Percentiles rank a stretch among this genome's conserved stretches.
These are phyloP conservation scores for Solanum peruvianum DNA, from an alignment of 257 asterid genomes.

Conservation along the genomic window DNA sequence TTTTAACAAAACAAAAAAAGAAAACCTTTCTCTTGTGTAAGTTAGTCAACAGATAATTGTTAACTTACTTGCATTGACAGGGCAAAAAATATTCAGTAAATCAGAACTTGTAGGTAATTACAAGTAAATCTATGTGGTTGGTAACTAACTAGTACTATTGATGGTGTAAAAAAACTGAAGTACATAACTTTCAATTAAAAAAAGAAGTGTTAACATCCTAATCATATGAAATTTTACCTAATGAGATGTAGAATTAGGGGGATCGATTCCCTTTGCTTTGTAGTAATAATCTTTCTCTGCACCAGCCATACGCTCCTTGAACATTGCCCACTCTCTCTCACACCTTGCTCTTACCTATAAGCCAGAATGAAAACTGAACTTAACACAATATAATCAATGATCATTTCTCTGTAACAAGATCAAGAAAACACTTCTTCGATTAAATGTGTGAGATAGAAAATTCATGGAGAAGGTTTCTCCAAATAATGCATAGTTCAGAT, in stretches of 20 bases:
- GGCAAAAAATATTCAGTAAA: not conserved
- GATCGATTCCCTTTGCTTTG: conserved; percentile 42
- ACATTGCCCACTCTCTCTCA: conserved; percentile 60
- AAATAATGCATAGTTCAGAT: not conserved
- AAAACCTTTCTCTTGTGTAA: not conserved
- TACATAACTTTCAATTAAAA: not conserved
- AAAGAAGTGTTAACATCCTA: not conserved
- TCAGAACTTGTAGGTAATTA: not conserved
- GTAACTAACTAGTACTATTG: not conserved
- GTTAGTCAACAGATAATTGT: not conserved
- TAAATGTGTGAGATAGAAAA: not conserved
- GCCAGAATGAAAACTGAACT: not conserved
- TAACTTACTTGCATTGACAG: not conserved
- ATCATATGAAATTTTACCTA: conserved; percentile 3
- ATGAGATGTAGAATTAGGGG: conserved; percentile 39
- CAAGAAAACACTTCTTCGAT: not conserved
- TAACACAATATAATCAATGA: not conserved
- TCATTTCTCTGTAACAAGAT: not conserved
- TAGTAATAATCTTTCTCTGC: conserved; percentile 64
- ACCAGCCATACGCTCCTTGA: conserved; percentile 56
- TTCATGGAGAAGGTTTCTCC: not conserved
- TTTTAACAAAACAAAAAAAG: not conserved
- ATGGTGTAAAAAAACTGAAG: not conserved
- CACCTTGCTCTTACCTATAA: conserved; percentile 74
- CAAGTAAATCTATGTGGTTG: not conserved